Base-by-base conservation (phyloP, 768 basidiomycete species). In the Arthromyces matolae region DNA sequence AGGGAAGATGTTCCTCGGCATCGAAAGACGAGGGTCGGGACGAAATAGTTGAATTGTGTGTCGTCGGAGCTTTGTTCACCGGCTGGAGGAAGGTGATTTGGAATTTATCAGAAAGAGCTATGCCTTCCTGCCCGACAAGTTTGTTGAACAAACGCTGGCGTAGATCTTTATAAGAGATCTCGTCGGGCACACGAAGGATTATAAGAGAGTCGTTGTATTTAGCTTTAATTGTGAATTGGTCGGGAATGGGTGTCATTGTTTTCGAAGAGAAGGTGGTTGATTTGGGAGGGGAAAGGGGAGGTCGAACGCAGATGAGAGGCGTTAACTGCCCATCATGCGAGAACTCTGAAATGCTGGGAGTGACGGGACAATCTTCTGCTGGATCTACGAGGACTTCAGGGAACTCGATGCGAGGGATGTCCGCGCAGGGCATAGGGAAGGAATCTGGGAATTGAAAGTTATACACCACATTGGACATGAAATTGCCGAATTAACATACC, bases 131-230 rank as follows among this genome's bases (percentile, higher is more conserved):
- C 19, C 73, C 70, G n/a, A 76, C 72, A 58, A 89, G 83, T 57
- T 87, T 88, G 45, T 83, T 78, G 51, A 77, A 76, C 20, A 90
- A 67, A 39, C 77, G 75, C 42, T 67, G 66, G 49, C 82, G 81
- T 13, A 89, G 56, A 36, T 81, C 79, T 14, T 63, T 56, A 46
- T 81, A 75, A n/a, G 73, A 35, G 49, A 71, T 69, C 33, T 70
- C 65, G 51, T 71, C 72, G 10, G 77, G 64, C 7, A 76, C 64
- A 35, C 83, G 81, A 42, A 89, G 72, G 50, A 85, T 65, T 57
- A 89, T 72, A 51, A 85, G 83, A 22, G 75, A 69, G 52, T 80
- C 75, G 55, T 79, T 75, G 53, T 79, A 77, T 35, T 74, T 75
- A 4, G 80, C 87, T 66, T 89, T 89, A 69, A 89, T 74, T 2